Evolutionary conservation across 768 basidiomycete species (phyloP).

Genomic region (Termitomyces sp.): DNA sequence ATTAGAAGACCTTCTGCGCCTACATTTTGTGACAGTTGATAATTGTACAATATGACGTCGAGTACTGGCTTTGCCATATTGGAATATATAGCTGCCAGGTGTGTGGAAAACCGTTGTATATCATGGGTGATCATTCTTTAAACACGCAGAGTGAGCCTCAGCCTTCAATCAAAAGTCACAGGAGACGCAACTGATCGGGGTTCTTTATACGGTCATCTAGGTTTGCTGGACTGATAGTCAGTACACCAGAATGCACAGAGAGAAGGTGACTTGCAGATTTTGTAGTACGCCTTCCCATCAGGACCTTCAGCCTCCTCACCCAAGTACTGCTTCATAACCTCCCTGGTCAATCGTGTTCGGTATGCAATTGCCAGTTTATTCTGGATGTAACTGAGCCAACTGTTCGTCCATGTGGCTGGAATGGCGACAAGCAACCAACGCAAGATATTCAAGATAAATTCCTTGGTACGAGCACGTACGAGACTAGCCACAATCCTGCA

Average conservation of each 20-base stretch:
- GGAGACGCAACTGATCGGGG: slow-evolving; percentile 70
- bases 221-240: slow-evolving; percentile 52
- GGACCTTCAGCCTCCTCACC: slow-evolving; percentile 59
- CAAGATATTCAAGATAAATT: slow-evolving; percentile 81
- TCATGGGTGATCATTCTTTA: slow-evolving; percentile 91
- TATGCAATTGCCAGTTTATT: slow-evolving; percentile 90
- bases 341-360: slow-evolving; percentile 77
- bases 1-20: slow-evolving; percentile 88
- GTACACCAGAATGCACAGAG: neutral
- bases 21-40: slow-evolving; percentile 88
- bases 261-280: slow-evolving; percentile 54
- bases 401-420: slow-evolving; percentile 90
- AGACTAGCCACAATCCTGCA: slow-evolving; percentile 89
- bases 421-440: slow-evolving; percentile 91
- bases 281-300: slow-evolving; percentile 88
- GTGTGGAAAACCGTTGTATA: slow-evolving; percentile 86
- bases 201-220: slow-evolving; percentile 95
- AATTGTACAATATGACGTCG: slow-evolving; percentile 93
- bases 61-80: slow-evolving; percentile 92
- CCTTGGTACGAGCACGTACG: slow-evolving; percentile 73
- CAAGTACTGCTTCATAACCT: slow-evolving; percentile 81
- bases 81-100: slow-evolving; percentile 89
- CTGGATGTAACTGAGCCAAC: slow-evolving; percentile 90
- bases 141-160: neutral
- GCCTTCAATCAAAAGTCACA: neutral